Conservation (phyloP, 1,284 basidiomycete species). For the Rhizopogon parksii region DNA sequence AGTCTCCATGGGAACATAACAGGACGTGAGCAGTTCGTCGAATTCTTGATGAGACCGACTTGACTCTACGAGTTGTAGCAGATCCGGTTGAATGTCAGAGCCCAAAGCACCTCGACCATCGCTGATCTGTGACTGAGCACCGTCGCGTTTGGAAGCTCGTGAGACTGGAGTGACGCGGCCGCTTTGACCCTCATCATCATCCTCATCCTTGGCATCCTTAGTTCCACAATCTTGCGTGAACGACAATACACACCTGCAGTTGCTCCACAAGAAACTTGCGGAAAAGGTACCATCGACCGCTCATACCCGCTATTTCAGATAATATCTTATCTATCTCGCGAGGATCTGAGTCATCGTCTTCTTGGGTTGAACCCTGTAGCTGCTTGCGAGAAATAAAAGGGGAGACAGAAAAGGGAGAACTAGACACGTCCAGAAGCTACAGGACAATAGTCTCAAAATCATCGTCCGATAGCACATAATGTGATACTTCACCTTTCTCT, state of each 20-base stretch:
- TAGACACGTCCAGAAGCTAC: constrained; percentile 46
- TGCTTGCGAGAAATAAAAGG: constrained; percentile 34
- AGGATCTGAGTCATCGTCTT: constrained; percentile 71
- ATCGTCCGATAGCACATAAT: background rate
- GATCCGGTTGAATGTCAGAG: constrained; percentile 9
- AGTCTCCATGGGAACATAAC: constrained; percentile 84
- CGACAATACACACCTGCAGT: constrained; percentile 40
- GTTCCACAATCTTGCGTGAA: background rate
- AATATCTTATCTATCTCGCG: constrained; percentile 87
- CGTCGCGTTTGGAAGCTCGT: background rate
- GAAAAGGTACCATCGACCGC: constrained; percentile 89
- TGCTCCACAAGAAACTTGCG: constrained; percentile 78
- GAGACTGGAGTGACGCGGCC: background rate
- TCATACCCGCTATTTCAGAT: constrained; percentile 83
- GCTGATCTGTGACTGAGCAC: background rate
- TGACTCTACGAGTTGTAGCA: constrained; percentile 31
- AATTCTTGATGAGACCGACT: constrained; percentile 58
- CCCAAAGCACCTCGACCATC: background rate
- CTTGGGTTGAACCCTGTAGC: constrained; percentile 30
- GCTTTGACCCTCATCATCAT: background rate
- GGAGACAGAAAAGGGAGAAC: constrained; percentile 34
- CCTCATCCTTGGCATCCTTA: background rate
- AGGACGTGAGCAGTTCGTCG: constrained; percentile 61
- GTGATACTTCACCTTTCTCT: constrained; percentile 51
- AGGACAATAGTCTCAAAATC: constrained; percentile 6